Conservation (phyloP, 2,329 filamentous ascomycete genomes). For the Fusarium robinianum region DNA sequence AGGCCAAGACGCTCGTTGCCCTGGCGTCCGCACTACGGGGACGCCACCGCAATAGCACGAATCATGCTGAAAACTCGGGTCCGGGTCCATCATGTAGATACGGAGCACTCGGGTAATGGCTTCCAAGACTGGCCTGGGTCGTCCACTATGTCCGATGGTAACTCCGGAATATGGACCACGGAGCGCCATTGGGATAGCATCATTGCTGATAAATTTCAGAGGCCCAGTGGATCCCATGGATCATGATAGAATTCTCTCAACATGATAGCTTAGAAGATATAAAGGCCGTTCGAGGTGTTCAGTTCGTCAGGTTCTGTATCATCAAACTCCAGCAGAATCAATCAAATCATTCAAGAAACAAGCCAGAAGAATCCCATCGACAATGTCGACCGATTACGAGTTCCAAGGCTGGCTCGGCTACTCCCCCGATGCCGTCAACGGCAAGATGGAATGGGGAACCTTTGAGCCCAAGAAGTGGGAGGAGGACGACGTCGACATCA, state of each 20-base stretch:
- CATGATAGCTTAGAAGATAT: not conserved
- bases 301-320: not conserved
- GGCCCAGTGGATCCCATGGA: slow-evolving; percentile 23
- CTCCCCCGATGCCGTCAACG: slow-evolving; percentile 46
- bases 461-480: slow-evolving; percentile 67
- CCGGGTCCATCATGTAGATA: too few species aligned
- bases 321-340: too few species aligned
- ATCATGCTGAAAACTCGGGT: too few species aligned
- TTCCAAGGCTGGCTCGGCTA: slow-evolving; percentile 59
- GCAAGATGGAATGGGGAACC: slow-evolving; percentile 57
- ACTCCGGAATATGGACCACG: not conserved
- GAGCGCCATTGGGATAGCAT: not conserved
- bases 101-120: too few species aligned
- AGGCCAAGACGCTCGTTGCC: too few species aligned
- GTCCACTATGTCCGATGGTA: slow-evolving; percentile 5
- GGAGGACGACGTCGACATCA: slow-evolving; percentile 66
- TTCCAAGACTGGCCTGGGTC: slow-evolving; percentile 14
- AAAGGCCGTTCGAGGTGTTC: not conserved
- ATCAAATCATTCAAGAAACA: not conserved
- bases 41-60: not conserved
- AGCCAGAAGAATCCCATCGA: slow-evolving; percentile 7
- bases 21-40: too few species aligned
- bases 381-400: slow-evolving; percentile 47
- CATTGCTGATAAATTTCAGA: slow-evolving; percentile 26
- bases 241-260: slow-evolving; percentile 6